Base-by-base conservation (phyloP, 495 filamentous ascomycete species). In the Penicillium antarcticum region DNA sequence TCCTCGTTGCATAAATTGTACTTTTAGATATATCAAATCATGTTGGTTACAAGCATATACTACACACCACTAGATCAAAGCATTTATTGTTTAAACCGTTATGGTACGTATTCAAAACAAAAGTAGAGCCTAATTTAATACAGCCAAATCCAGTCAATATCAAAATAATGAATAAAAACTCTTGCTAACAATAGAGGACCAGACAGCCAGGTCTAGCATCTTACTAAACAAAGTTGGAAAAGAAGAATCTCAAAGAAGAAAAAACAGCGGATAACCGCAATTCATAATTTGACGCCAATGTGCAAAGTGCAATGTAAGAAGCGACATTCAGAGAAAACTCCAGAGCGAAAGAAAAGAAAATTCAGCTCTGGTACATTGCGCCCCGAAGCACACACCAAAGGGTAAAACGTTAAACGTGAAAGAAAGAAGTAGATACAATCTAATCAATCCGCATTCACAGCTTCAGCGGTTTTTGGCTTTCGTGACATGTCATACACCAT, bases 1-100 rank as follows among this genome's bases (percentile, higher is more conserved):
- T 51, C 38, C 33, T 16, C 52, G 45, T 37, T 57, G 57, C 58
- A 64, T 62, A 80, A 45, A 89, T 86, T 68, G 86, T 86, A 68
- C 70, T 77, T 58, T 76, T 85, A 47, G 69, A 89, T 55, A 60
- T 61, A 60, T 63, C 34, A 68, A 58, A 53, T 61, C 52, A 45
- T 35, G 44, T 11, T 37, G 51, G 33, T 47, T 53, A 56, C 8
- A 35, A 53, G 37, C 21, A 51, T 35, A 31, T n/a, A 47, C 21
- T 23, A 23, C 5, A 23, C 3, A 23, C 21, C 3, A 23, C 5
- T 9, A 29, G 26, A 29, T 29, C 26, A 29, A 32, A 16, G n/a
- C 24, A 11, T 32, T 17, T 29, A 31, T 2, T 13, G 13, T 23
- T 23, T 53, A 14, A 24, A 37, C 13, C 36, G 14, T 11, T 26